These are phyloP conservation scores for Talaromyces proteolyticus DNA, from an alignment of 495 filamentous ascomycete species.

Conservation along the genomic window DNA sequence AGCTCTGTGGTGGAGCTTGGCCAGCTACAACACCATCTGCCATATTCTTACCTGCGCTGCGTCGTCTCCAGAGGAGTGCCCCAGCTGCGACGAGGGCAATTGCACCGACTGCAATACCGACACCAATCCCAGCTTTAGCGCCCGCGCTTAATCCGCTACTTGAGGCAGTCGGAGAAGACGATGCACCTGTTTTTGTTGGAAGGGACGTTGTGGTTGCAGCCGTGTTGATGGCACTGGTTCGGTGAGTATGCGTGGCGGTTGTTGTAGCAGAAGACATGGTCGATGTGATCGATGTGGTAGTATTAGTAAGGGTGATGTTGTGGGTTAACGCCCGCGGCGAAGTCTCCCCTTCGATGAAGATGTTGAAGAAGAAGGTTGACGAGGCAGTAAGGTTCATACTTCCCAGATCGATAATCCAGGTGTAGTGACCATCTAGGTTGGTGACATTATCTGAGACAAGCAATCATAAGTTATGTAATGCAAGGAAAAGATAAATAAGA, in stretches of 20 bases:
- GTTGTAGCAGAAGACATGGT: not conserved
- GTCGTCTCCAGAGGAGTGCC: not conserved
- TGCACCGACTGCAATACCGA: slow-evolving; percentile 32
- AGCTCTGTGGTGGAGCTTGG: not conserved
- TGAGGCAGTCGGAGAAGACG: not conserved
- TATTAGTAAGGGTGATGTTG: slow-evolving; percentile 2
- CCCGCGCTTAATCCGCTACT: slow-evolving; percentile 11
- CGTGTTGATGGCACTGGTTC: not conserved
- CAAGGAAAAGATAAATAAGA: too few species aligned
- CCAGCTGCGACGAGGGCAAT: slow-evolving; percentile 6
- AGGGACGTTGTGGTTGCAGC: not conserved
- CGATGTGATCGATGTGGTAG: not conserved
- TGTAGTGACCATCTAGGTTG: slow-evolving; percentile 2
- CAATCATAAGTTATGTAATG: not conserved
- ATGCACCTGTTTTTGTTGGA: not conserved
- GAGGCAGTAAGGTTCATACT: slow-evolving; percentile 3
- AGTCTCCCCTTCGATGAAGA: slow-evolving; percentile 3
- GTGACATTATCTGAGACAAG: slow-evolving; percentile 1
- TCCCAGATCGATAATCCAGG: not conserved
- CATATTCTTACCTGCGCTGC: not conserved
- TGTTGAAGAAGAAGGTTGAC: slow-evolving; percentile 2
- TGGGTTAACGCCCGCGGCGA: not conserved
- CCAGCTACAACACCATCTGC: not conserved
- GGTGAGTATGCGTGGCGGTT: not conserved
- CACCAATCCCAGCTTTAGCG: slow-evolving; percentile 38